These are phyloP conservation scores for Extremus antarcticus DNA, from an alignment of 495 filamentous ascomycete species.

Conservation along the genomic window DNA sequence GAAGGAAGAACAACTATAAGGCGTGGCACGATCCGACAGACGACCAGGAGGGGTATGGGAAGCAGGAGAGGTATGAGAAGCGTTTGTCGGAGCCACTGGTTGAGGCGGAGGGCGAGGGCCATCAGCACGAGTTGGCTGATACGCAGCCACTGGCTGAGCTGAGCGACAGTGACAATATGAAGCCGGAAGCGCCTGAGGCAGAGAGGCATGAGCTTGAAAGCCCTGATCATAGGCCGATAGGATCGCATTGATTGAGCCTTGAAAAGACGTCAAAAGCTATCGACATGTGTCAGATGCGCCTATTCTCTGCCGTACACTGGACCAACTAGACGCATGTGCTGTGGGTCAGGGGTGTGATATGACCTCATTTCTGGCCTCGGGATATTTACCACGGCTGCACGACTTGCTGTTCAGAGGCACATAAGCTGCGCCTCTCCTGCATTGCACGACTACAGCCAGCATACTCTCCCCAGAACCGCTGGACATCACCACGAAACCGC, in stretches of 20 bases:
- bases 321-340: not conserved
- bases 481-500: too few relatives aligned
- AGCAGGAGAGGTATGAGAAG: not conserved
- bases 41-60: too few relatives aligned
- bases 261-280: not conserved
- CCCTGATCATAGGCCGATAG: not conserved
- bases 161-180: not conserved
- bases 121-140: not conserved
- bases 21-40: too few relatives aligned
- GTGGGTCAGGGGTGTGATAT: not conserved
- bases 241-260: not conserved
- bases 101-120: not conserved
- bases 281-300: not conserved
- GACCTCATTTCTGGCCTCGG: not conserved
- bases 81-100: not conserved
- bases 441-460: too few relatives aligned
- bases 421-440: too few relatives aligned
- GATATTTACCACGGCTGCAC: not conserved
- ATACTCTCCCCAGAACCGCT: too few relatives aligned
- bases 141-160: not conserved
- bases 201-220: not conserved
- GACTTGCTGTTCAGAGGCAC: not conserved
- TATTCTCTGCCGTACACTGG: not conserved
- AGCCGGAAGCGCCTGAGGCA: not conserved
- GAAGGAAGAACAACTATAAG: not conserved